Evolutionary conservation across 768 basidiomycete species (phyloP), one percentile per base, ranked within the genome.

Genomic region (Cystobasidiopsis lactophilus): DNA sequence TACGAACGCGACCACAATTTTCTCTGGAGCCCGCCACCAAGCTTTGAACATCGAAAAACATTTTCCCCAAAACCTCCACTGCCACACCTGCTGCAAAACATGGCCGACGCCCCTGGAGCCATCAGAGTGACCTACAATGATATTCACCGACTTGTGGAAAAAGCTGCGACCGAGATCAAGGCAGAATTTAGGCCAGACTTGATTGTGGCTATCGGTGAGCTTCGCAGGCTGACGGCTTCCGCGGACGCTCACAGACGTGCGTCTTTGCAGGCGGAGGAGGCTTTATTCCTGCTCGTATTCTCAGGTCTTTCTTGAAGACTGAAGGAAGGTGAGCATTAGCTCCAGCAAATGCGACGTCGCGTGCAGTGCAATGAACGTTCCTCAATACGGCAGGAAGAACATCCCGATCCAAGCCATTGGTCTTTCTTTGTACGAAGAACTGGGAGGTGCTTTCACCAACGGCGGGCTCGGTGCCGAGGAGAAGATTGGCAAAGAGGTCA

Each of bases 351-450:
- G 14, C 7, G 21, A 37, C 11, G 14, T n/a, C n/a, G n/a, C n/a
- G n/a, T n/a, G n/a, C n/a, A n/a, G n/a, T n/a, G n/a, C n/a, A n/a
- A n/a, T n/a, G n/a, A n/a, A n/a, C n/a, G n/a, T n/a, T n/a, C n/a
- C n/a, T n/a, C n/a, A n/a, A n/a, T n/a, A n/a, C n/a, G n/a, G 11
- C 11, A n/a, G 11, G 24, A 55, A 57, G 55, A 55, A 55, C 49
- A 55, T 96, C 49, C 82, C 85, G 44, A 93, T 95, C 58, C 84
- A 88, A 66, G 91, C 93, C 3, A 95, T 98, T 58, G 89, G 93
- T 2, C 75, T 98, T 30, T 89, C 86, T 4, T 73, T 98, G 2
- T 98, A 98, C 61, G 93, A 98, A 65, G 76, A 82, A 26, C 72
- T 96, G 18, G 62, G 58, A 30, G 29, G 24, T 10, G 30, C 45